phyloP scores from a whole-genome alignment of 345 rosid genomes.

The Acer negundo region DNA sequence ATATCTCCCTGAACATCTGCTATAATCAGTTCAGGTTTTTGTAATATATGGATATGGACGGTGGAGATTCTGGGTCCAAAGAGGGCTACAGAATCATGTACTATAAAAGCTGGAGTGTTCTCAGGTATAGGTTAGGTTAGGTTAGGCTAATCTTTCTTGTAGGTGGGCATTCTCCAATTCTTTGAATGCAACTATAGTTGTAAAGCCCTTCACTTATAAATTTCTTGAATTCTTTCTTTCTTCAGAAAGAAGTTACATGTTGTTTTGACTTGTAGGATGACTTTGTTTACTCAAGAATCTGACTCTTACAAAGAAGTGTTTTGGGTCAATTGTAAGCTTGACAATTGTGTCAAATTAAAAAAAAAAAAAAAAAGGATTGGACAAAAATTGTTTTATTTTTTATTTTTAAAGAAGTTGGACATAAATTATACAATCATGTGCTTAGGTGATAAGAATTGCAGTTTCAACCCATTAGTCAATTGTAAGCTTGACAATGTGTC shows the following conservation, averaged over 20 bases:
- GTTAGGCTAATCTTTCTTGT: slow-evolving; percentile 33
- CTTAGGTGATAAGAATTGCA: too few relatives aligned
- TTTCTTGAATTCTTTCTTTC: not conserved
- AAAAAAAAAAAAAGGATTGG: too few relatives aligned
- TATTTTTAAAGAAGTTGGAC: not conserved
- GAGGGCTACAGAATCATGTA: slow-evolving; percentile 24
- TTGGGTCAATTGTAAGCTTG: too few relatives aligned
- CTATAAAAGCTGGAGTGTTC: slow-evolving; percentile 21
- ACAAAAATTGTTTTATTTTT: too few relatives aligned
- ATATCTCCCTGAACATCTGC: slow-evolving; percentile 30
- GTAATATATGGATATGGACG: slow-evolving; percentile 22
- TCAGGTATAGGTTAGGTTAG: slow-evolving; percentile 10
- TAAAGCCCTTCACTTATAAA: not conserved
- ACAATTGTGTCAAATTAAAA: too few relatives aligned
- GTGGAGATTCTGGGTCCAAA: slow-evolving; percentile 20
- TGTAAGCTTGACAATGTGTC: too few relatives aligned
- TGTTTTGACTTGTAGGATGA: not conserved
- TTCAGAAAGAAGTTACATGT: too few relatives aligned
- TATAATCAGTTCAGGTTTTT: slow-evolving; percentile 11
- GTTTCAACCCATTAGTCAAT: too few relatives aligned
- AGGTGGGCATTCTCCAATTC: slow-evolving; percentile 28
- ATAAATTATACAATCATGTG: not conserved
- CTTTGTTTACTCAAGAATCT: not conserved
- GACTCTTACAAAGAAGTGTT: too few relatives aligned
- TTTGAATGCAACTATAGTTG: slow-evolving; percentile 31